These are phyloP conservation scores for Striga hermonthica DNA, from an alignment of 305 asterid species.

Conservation along the genomic window DNA sequence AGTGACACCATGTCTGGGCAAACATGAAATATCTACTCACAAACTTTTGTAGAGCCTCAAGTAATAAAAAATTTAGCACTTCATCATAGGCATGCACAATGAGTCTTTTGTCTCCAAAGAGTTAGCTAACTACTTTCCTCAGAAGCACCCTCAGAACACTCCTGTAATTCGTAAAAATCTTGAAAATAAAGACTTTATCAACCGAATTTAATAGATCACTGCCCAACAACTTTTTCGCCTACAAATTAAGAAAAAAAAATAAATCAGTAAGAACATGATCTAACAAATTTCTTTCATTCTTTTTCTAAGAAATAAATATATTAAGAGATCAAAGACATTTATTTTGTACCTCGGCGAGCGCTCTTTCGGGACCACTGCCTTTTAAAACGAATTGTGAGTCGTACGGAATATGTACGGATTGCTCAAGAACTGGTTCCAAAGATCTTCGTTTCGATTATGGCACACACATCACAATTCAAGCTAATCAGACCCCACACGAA, in stretches of 20 bases:
- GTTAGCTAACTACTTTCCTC: no score
- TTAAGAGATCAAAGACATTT: not conserved
- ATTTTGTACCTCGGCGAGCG: not conserved
- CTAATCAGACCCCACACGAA: not conserved
- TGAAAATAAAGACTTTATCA: not conserved
- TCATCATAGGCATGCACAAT: no score
- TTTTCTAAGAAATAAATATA: not conserved
- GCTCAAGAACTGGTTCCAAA: not conserved
- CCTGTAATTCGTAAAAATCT: not conserved
- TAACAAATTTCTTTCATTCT: not conserved
- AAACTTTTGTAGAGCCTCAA: no score
- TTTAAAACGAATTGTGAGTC: not conserved
- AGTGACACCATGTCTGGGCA: no score
- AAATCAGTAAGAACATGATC: not conserved
- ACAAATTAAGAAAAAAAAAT: no score
- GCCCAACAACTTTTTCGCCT: no score
- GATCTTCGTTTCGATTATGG: not conserved
- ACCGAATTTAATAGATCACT: constrained; percentile 4
- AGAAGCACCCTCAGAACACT: no score
- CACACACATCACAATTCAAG: not conserved
- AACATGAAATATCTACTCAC: no score
- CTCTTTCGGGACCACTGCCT: constrained; percentile 7
- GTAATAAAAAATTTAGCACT: no score
- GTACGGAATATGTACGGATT: not conserved
- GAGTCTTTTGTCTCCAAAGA: no score